Evolutionary conservation across 2,329 filamentous ascomycete genomes (phyloP), one percentile per base, ranked within the genome.

Genomic region (Spiromastix sp.): DNA sequence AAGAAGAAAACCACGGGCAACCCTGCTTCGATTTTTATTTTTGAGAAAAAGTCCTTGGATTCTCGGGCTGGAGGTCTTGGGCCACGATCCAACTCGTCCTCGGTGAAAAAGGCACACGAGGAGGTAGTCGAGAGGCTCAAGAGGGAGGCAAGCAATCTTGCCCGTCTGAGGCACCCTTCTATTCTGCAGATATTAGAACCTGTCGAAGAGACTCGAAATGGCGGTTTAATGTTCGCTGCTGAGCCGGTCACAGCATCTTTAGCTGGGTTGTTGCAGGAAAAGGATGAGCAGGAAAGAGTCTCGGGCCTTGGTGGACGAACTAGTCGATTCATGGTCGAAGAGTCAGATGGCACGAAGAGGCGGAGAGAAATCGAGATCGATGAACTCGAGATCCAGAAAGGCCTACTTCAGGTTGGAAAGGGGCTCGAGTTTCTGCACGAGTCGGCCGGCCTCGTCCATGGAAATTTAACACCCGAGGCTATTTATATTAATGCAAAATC

Each of bases 321-420:
- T 3, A 86, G 84, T 56, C 79, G 85, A 47, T 91, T 79, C 61
- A 80, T 91, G 36, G 78, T 83, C 2, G 85, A 91, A 51, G 81
- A 86, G 46, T 68, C 79, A 1, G 80, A 87, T 46, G 83, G 83
- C 22, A 76, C 75, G 32, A 71, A 77, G 45, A 72, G 78, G 48
- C 70, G 85, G 49, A 72, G 83, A 48, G 87, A 96, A 52, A 61
- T 95, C 10, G 89, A 96, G 56, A 85, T 98, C 42, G 91, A 98
- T 54, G 91, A 96, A 62, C 67, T 98, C 40, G 91, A 98, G 60
- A 93, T 96, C 49, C 91, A 98, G 57, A 98, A 98, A 61, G 91
- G 91, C 0, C 60, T 98, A 43, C 64, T 96, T 41, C 91, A 98
- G 58, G 74, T 98, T 43, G 87, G 81, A 52, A 95, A 95, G 57